phyloP scores from a whole-genome alignment of 23 red algal species.

The Cyanidiococcus yangmingshanensis region DNA sequence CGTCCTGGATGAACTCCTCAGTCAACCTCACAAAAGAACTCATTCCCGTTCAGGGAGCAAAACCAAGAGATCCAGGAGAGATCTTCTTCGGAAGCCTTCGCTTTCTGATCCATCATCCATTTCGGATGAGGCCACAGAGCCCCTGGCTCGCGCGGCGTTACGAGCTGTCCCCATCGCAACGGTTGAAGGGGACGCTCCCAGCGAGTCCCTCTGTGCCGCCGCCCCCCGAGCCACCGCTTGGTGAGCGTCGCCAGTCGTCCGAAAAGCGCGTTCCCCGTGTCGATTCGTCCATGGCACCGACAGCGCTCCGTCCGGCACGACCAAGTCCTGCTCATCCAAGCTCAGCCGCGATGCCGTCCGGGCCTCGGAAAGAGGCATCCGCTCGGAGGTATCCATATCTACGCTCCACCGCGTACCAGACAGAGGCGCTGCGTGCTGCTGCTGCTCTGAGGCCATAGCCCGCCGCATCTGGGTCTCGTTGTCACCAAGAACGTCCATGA shows the following conservation, averaged over 20 bases:
- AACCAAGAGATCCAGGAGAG: conserved; percentile 97
- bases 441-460: no score
- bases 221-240: not conserved
- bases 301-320: not conserved
- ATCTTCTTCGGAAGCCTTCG: conserved; percentile 40
- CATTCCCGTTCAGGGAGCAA: conserved; percentile 88
- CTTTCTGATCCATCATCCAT: conserved; percentile 17
- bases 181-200: not conserved
- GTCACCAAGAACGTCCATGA: no score
- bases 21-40: conserved; percentile 99
- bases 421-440: no score
- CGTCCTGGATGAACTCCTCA: conserved; percentile 98
- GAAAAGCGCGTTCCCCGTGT: not conserved
- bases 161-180: not conserved
- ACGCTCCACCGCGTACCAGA: no score
- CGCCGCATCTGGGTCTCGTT: no score
- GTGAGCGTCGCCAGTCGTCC: not conserved
- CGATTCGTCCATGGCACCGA: not conserved
- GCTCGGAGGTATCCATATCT: no score
- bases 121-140: not conserved
- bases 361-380: no score
- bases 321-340: not conserved
- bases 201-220: not conserved
- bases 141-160: not conserved
- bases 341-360: not conserved